A percentile compares a stretch with the other conserved stretches of the same genome.
phyloP scores from a whole-genome alignment of 257 asterid species.

The Capsicum chinense region DNA sequence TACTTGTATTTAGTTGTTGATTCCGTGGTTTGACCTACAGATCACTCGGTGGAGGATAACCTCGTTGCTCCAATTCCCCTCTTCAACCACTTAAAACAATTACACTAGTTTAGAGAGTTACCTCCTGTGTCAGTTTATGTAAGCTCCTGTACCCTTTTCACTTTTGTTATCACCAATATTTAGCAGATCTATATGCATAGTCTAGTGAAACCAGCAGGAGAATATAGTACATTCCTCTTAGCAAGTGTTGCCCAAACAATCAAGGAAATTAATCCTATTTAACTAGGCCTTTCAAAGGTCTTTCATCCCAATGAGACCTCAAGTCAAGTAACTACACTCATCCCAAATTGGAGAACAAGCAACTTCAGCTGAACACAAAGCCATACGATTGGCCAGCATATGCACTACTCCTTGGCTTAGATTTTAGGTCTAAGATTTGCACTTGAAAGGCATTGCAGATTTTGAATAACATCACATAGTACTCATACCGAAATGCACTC shows the following conservation, averaged over 20 bases:
- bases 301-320: background rate
- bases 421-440: background rate
- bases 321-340: background rate
- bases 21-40: background rate
- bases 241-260: background rate
- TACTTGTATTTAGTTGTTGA: background rate
- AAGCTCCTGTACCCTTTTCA: background rate
- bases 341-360: background rate
- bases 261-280: background rate
- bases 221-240: background rate
- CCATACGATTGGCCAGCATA: background rate
- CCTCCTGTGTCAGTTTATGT: background rate
- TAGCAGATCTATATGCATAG: background rate
- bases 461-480: background rate
- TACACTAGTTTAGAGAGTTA: background rate
- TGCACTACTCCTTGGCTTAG: background rate
- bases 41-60: background rate
- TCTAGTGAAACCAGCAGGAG: background rate
- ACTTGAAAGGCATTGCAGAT: background rate
- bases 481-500: conserved; percentile 8
- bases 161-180: background rate
- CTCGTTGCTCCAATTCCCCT: background rate
- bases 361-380: background rate
- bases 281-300: background rate
- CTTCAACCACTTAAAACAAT: background rate